Percentiles rank a stretch among this genome's conserved stretches.
These are phyloP conservation scores for Coemansia sp. DNA, from an alignment of 192 early-diverging fungal genomes.

Conservation along the genomic window DNA sequence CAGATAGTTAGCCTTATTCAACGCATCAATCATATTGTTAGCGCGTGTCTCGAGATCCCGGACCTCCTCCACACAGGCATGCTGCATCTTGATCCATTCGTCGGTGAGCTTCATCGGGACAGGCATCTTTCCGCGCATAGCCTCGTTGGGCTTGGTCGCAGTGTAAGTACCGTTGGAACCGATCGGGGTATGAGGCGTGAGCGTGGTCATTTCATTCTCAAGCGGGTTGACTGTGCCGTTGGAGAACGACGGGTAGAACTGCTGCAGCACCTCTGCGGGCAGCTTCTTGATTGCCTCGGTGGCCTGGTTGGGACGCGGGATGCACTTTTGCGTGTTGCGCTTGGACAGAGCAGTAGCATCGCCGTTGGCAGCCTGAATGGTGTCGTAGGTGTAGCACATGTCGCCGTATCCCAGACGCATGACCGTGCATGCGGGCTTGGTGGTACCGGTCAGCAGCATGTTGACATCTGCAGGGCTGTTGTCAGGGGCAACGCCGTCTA, in stretches of 20 bases:
- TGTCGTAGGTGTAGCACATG: conserved; percentile 55
- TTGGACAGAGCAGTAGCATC: conserved; percentile 13
- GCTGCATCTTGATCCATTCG: conserved; percentile 48
- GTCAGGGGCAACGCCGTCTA: conserved; percentile 26
- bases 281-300: conserved; percentile 36
- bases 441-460: conserved; percentile 20
- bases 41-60: conserved; percentile 26
- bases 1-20: conserved; percentile 42
- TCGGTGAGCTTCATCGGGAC: conserved; percentile 19
- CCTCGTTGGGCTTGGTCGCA: conserved; percentile 28
- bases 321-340: conserved; percentile 34
- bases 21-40: conserved; percentile 23
- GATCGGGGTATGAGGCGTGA: conserved; percentile 28
- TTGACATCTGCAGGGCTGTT: conserved; percentile 9
- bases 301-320: conserved; percentile 14
- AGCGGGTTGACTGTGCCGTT: conserved; percentile 23
- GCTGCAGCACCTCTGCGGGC: conserved; percentile 21
- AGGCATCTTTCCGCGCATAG: conserved; percentile 44
- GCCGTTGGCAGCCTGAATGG: conserved; percentile 35
- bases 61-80: conserved; percentile 22
- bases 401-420: conserved; percentile 47
- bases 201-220: conserved; percentile 33
- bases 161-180: conserved; percentile 20
- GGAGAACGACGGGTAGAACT: conserved; percentile 43
- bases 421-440: conserved; percentile 27